These are phyloP conservation scores for Clarireedia sp. DNA, from an alignment of 2,329 filamentous ascomycete species.

Conservation along the genomic window DNA sequence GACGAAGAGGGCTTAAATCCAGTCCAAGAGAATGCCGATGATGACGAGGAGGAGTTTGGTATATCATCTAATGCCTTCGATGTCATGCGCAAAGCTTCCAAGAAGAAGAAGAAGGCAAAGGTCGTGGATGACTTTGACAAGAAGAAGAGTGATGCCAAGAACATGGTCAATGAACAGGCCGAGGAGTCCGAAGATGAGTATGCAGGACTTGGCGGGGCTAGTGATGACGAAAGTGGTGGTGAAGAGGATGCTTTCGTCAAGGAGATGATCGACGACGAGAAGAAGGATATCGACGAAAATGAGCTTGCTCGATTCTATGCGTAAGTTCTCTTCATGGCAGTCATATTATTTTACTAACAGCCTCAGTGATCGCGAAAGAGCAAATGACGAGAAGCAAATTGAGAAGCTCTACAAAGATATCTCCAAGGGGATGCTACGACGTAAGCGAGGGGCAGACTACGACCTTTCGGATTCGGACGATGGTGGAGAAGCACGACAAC, in stretches of 20 bases:
- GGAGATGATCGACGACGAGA: slow-evolving; percentile 85
- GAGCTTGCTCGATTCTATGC: slow-evolving; percentile 81
- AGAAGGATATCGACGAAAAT: slow-evolving; percentile 69
- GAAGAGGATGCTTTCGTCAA: slow-evolving; percentile 66
- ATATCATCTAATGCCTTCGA: slow-evolving; percentile 33
- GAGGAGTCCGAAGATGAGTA: slow-evolving; percentile 99
- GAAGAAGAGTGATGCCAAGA: slow-evolving; percentile 78
- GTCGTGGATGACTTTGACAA: slow-evolving; percentile 59
- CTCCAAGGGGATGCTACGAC: slow-evolving; percentile 77
- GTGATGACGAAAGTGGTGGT: slow-evolving; percentile 77
- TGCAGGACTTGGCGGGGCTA: slow-evolving; percentile 81
- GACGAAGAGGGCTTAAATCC: slow-evolving; percentile 22
- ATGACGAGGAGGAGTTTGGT: slow-evolving; percentile 30
- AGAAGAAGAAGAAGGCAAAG: slow-evolving; percentile 45
- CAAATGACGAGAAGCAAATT: slow-evolving; percentile 76
- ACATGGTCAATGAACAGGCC: slow-evolving; percentile 86
- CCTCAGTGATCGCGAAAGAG: slow-evolving; percentile 66
- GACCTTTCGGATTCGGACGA: slow-evolving; percentile 90
- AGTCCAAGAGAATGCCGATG: slow-evolving; percentile 14
- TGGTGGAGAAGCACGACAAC: slow-evolving; percentile 66
- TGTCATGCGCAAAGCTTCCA: slow-evolving; percentile 60
- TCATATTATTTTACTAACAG: slow-evolving; percentile 4
- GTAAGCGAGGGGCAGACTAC: slow-evolving; percentile 72
- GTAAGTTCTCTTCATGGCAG: slow-evolving; percentile 47
- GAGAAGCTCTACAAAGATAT: slow-evolving; percentile 91